phyloP scores from a whole-genome alignment of 2,329 filamentous ascomycete species.

The Geosmithia morbida region DNA sequence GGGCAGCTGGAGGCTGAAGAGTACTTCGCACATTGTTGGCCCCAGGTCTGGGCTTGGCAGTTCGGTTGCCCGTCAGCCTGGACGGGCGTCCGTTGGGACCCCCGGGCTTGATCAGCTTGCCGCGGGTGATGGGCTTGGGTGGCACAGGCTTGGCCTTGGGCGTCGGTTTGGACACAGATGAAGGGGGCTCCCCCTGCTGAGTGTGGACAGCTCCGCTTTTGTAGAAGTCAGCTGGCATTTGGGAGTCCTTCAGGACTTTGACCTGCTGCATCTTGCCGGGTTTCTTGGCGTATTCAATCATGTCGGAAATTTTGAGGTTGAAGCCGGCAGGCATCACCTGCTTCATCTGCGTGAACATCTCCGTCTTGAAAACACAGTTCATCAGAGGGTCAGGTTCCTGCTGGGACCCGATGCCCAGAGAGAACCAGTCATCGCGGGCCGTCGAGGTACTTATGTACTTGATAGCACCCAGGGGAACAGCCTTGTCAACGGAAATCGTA shows the following conservation, averaged over 20 bases:
- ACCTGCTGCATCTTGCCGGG: constrained; percentile 81
- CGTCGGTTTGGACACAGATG: constrained; percentile 68
- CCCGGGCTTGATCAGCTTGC: constrained; percentile 82
- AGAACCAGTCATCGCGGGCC: constrained; percentile 92
- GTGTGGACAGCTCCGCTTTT: constrained; percentile 91
- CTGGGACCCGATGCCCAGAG: constrained; percentile 73
- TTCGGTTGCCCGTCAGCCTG: constrained; percentile 42
- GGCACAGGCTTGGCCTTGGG: constrained; percentile 78
- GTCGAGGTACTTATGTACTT: constrained; percentile 75
- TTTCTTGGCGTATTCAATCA: constrained; percentile 95
- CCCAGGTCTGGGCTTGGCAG: constrained; percentile 26
- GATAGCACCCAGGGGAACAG: constrained; percentile 73
- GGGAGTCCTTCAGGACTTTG: constrained; percentile 81
- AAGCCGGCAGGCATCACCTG: constrained; percentile 66
- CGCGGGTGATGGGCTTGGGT: constrained; percentile 80
- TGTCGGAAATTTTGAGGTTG: constrained; percentile 68
- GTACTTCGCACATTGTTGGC: constrained; percentile 15
- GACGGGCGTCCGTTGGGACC: constrained; percentile 73
- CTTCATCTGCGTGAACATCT: constrained; percentile 87
- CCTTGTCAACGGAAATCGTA: constrained; percentile 67
- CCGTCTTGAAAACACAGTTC: constrained; percentile 90
- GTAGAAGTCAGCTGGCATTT: constrained; percentile 66
- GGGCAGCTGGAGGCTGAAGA: constrained; percentile 18
- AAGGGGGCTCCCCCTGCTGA: constrained; percentile 67
- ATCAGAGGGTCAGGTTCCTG: constrained; percentile 90